Percentiles rank a stretch among this genome's conserved stretches.
These are phyloP conservation scores for Aspergillus oerlinghausenensis DNA, from an alignment of 2,329 filamentous ascomycete species.

Conservation along the genomic window DNA sequence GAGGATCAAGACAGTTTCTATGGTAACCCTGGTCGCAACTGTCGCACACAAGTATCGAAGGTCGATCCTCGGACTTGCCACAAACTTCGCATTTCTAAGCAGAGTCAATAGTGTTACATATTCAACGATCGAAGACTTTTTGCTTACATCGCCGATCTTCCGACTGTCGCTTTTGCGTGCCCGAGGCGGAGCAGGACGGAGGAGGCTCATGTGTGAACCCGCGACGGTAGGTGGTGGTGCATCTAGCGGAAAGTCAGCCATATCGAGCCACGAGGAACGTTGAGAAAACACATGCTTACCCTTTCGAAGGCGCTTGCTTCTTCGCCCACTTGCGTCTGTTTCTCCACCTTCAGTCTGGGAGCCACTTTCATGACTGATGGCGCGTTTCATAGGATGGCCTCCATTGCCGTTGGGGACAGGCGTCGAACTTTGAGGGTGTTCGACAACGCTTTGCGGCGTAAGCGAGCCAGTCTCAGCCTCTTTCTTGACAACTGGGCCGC, in stretches of 20 bases:
- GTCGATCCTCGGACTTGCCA: conserved; percentile 68
- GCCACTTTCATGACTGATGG: conserved; percentile 57
- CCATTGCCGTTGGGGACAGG: conserved; percentile 49
- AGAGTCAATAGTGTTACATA: conserved; percentile 22
- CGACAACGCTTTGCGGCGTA: conserved; percentile 59
- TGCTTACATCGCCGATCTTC: conserved; percentile 53
- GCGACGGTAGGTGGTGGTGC: conserved; percentile 66
- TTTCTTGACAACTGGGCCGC: conserved; percentile 41
- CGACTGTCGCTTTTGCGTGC: conserved; percentile 51
- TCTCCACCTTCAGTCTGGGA: conserved; percentile 48
- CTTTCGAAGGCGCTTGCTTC: conserved; percentile 92
- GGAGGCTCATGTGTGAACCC: conserved; percentile 93
- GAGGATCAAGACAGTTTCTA: conserved; percentile 81
- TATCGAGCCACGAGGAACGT: conserved; percentile 1
- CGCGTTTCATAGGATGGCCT: conserved; percentile 67
- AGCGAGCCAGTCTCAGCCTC: conserved; percentile 55
- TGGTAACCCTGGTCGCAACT: conserved; percentile 89
- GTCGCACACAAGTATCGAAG: conserved; percentile 75
- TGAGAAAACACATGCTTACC: conserved; percentile 44
- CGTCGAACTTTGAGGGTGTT: conserved; percentile 57
- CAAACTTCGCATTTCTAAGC: conserved; percentile 77
- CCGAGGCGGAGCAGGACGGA: conserved; percentile 69
- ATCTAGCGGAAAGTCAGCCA: conserved; percentile 30
- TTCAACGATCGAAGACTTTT: conserved; percentile 4
- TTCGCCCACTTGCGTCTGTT: conserved; percentile 63